phyloP scores from a whole-genome alignment of 208 protist species.

The Trypanosoma conorhini region DNA sequence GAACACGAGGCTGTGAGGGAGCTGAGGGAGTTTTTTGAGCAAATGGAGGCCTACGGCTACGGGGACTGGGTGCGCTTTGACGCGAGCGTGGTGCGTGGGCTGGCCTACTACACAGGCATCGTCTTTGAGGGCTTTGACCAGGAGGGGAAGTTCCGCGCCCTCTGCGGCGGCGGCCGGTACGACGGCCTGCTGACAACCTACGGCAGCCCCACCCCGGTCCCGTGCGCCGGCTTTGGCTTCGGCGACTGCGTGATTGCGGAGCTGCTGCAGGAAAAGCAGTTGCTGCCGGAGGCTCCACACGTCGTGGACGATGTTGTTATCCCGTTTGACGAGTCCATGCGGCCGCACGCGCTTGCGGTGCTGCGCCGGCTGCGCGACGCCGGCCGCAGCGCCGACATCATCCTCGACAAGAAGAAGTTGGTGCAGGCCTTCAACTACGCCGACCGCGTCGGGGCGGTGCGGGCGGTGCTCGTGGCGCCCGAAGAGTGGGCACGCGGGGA shows the following conservation, averaged over 20 bases:
- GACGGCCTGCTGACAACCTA: slow-evolving; percentile 95
- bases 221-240: slow-evolving; percentile 95
- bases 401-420: slow-evolving; percentile 93
- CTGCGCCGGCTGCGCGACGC: slow-evolving; percentile 69
- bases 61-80: slow-evolving; percentile 94
- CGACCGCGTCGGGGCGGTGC: slow-evolving; percentile 90
- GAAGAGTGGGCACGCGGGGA: slow-evolving; percentile 92
- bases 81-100: slow-evolving; percentile 93
- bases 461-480: slow-evolving; percentile 92
- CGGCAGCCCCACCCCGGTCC: slow-evolving; percentile 88
- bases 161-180: slow-evolving; percentile 96
- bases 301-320: slow-evolving; percentile 90
- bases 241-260: slow-evolving; percentile 96
- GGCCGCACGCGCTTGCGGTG: slow-evolving; percentile 74
- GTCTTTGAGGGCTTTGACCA: slow-evolving; percentile 96
- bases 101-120: slow-evolving; percentile 97
- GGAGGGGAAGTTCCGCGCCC: slow-evolving; percentile 91
- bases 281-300: slow-evolving; percentile 59
- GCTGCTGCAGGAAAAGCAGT: slow-evolving; percentile 91
- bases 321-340: slow-evolving; percentile 93
- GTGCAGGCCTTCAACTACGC: slow-evolving; percentile 94
- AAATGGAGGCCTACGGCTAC: slow-evolving; percentile 92
- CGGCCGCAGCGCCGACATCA: slow-evolving; percentile 89
- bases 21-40: slow-evolving; percentile 81
- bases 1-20: slow-evolving; percentile 84